A percentile compares a stretch with the other conserved stretches of the same genome.
phyloP scores from a whole-genome alignment of 192 early-diverging fungal genomes.

The Mortierella antarctica region DNA sequence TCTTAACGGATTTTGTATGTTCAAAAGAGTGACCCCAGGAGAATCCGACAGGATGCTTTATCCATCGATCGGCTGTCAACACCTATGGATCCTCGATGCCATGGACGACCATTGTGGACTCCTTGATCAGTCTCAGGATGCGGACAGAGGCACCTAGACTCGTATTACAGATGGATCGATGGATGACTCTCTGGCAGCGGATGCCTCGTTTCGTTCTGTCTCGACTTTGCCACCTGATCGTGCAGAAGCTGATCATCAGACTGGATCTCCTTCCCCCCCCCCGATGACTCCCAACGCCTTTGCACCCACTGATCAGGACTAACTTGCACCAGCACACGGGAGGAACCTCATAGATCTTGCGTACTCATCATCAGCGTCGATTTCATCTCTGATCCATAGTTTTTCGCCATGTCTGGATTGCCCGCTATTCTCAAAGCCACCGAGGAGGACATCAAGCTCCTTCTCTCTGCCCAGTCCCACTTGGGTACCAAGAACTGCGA shows the following conservation, averaged over 20 bases:
- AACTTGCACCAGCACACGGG: too few species aligned
- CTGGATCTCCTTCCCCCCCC: too few species aligned
- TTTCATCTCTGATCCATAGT: too few species aligned
- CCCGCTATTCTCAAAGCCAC: constrained; percentile 71
- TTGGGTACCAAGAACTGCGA: constrained; percentile 99
- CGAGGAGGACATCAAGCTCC: constrained; percentile 93
- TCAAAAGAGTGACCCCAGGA: background rate
- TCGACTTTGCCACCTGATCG: too few species aligned
- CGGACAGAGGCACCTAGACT: too few species aligned
- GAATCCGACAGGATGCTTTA: background rate
- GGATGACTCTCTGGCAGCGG: background rate
- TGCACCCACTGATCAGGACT: too few species aligned
- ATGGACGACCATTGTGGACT: background rate
- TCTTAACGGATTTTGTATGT: constrained; percentile 28
- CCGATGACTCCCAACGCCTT: too few species aligned
- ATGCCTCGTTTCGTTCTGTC: background rate
- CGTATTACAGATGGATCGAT: constrained; percentile 5
- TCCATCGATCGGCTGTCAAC: background rate
- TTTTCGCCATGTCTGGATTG: constrained; percentile 56
- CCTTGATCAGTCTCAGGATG: background rate
- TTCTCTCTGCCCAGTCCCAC: constrained; percentile 97
- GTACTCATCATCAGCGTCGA: too few species aligned
- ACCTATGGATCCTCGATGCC: background rate
- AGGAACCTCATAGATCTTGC: too few species aligned
- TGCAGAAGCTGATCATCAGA: too few species aligned